Evolutionary conservation across 176 grass and related monocot genomes (phyloP).

Genomic region (Pharus latifolius): DNA sequence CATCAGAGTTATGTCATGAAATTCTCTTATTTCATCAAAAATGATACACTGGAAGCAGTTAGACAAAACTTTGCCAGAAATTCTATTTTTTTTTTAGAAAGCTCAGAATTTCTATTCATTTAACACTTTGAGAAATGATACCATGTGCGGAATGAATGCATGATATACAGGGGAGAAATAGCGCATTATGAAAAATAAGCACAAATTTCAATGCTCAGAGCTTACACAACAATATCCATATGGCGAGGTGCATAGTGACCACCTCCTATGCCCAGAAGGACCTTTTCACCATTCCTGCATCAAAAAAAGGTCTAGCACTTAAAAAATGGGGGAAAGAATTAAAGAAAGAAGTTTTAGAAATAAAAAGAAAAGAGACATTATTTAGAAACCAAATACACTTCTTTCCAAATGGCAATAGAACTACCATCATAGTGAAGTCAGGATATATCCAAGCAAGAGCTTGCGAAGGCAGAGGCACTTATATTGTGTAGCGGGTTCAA

Average conservation of each 20-base stretch:
- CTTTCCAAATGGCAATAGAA: not conserved
- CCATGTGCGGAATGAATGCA: not conserved
- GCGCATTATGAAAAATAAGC: not conserved
- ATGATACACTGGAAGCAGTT: not conserved
- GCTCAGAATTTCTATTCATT: not conserved
- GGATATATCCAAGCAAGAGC: not conserved
- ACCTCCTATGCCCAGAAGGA: conserved; percentile 83
- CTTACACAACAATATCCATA: conserved; percentile 77
- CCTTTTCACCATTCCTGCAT: conserved; percentile 58
- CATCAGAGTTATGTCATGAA: not conserved
- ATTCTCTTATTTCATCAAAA: not conserved
- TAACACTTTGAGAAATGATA: not conserved
- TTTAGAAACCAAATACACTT: not conserved
- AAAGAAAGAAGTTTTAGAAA: not conserved
- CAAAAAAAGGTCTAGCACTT: not conserved
- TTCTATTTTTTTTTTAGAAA: not conserved
- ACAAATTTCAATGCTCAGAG: not conserved
- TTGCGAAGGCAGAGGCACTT: no score
- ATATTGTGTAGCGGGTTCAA: not conserved
- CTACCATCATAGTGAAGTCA: not conserved
- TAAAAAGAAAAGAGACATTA: not conserved
- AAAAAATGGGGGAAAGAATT: not conserved
- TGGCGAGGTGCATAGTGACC: conserved; percentile 94
- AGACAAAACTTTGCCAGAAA: not conserved
- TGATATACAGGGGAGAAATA: not conserved